Percentiles rank a stretch among this genome's conserved stretches.
Evolutionary conservation across 2,329 filamentous ascomycete genomes (phyloP).

Genomic region (Bipolaris bicolor): DNA sequence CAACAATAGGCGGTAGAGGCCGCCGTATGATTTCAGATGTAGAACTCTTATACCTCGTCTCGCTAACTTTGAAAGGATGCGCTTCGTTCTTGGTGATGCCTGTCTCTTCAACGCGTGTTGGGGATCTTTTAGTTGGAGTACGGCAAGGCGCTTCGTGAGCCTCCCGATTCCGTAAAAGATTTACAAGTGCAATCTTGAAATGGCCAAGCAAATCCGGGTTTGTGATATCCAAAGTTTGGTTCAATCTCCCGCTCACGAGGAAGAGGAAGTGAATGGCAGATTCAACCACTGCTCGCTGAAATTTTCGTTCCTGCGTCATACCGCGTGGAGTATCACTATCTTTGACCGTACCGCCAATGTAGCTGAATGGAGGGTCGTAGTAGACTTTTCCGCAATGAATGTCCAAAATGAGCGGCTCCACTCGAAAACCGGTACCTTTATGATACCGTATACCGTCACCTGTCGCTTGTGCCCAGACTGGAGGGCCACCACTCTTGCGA

Average conservation of each 20-base stretch:
- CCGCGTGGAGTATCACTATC: background rate
- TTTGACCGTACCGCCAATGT: background rate
- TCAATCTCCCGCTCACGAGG: background rate
- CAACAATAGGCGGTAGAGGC: background rate
- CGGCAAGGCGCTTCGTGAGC: background rate
- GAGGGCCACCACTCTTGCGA: background rate
- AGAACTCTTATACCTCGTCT: background rate
- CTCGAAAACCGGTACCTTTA: background rate
- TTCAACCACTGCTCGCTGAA: conserved; percentile 8
- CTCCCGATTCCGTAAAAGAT: background rate
- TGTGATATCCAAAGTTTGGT: background rate
- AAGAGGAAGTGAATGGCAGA: conserved; percentile 13
- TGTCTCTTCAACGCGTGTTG: background rate
- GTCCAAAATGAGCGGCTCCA: background rate
- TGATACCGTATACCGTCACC: conserved; percentile 1
- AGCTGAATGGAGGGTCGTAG: conserved; percentile 3
- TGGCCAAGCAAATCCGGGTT: conserved; percentile 3
- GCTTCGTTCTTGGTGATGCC: background rate
- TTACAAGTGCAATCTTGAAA: background rate
- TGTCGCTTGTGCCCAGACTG: conserved; percentile 11
- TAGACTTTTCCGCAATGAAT: background rate
- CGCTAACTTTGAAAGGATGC: background rate
- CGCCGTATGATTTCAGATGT: background rate
- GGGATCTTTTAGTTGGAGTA: background rate
- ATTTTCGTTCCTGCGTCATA: background rate